Percentiles rank a stretch among this genome's conserved stretches.
phyloP scores from a whole-genome alignment of 306 rosid genomes.

The Inga laurina region DNA sequence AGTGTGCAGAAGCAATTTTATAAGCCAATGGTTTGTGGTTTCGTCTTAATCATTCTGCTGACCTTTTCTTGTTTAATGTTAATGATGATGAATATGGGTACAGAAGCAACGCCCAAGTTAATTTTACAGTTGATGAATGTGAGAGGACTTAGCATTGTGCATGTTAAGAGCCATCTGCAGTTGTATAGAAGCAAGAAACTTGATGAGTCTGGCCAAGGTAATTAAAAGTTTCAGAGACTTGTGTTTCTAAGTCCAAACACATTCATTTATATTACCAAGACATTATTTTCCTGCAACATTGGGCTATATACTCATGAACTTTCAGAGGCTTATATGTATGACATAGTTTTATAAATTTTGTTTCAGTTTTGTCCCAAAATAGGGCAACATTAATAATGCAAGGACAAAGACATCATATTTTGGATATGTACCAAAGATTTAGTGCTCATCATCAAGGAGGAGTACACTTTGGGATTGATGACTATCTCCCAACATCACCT shows the following conservation, averaged over 20 bases:
- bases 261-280: not conserved
- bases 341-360: not conserved
- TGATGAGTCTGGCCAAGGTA: slow-evolving; percentile 89
- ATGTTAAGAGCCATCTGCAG: slow-evolving; percentile 96
- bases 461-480: slow-evolving; percentile 43
- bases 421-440: slow-evolving; percentile 50
- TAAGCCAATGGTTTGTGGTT: too few relatives aligned
- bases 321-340: not conserved
- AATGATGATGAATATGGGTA: not conserved
- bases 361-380: slow-evolving; percentile 58
- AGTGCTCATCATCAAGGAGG: slow-evolving; percentile 32
- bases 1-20: too few relatives aligned
- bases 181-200: slow-evolving; percentile 94
- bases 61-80: not conserved
- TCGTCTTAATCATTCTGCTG: not conserved
- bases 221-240: not conserved
- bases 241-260: not conserved
- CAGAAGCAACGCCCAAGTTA: slow-evolving; percentile 99
- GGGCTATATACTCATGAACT: not conserved
- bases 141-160: slow-evolving; percentile 88
- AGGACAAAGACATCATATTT: slow-evolving; percentile 45
- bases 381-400: slow-evolving; percentile 31
- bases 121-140: slow-evolving; percentile 89
- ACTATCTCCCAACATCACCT: slow-evolving; percentile 36
- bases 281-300: not conserved